Percentiles rank a stretch among this genome's conserved stretches.
Conservation (phyloP, 2,329 filamentous ascomycete genomes). For the Xylariaceae sp. region DNA sequence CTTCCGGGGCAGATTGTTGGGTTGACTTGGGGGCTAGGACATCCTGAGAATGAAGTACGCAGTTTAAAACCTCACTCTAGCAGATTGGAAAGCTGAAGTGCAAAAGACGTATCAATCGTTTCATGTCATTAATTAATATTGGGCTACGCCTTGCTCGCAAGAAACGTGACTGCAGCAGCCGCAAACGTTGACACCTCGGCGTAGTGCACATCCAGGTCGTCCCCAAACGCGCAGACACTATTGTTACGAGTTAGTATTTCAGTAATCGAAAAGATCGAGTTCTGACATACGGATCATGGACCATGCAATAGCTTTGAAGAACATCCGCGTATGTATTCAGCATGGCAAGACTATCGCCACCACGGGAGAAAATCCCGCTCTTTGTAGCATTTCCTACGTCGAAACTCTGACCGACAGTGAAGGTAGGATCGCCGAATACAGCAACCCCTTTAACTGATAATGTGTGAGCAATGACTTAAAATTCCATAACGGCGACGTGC, state of each 20-base stretch:
- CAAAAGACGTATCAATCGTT: too few species aligned
- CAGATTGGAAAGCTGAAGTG: too few species aligned
- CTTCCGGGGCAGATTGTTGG: too few species aligned
- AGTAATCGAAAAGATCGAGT: neutral
- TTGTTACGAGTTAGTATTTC: neutral
- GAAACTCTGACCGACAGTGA: slow-evolving; percentile 13
- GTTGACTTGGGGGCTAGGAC: too few species aligned
- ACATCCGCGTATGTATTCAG: slow-evolving; percentile 8
- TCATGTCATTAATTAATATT: too few species aligned
- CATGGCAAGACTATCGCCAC: slow-evolving; percentile 10
- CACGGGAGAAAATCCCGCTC: slow-evolving; percentile 15
- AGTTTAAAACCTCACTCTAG: too few species aligned
- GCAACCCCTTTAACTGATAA: slow-evolving; percentile 7
- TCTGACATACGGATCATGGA: slow-evolving; percentile 5
- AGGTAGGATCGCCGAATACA: slow-evolving; percentile 16
- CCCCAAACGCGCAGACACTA: neutral
- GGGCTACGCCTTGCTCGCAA: slow-evolving; percentile 1
- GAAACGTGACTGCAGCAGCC: neutral
- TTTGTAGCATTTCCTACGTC: slow-evolving; percentile 13
- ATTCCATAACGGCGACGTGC: too few species aligned
- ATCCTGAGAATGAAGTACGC: too few species aligned
- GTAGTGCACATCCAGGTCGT: neutral
- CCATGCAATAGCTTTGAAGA: slow-evolving; percentile 13
- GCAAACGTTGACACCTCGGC: neutral
- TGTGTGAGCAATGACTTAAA: neutral